Percentiles rank a stretch among this genome's conserved stretches.
phyloP scores from a whole-genome alignment of 1,284 basidiomycete genomes.

The Trichosporon faecale region DNA sequence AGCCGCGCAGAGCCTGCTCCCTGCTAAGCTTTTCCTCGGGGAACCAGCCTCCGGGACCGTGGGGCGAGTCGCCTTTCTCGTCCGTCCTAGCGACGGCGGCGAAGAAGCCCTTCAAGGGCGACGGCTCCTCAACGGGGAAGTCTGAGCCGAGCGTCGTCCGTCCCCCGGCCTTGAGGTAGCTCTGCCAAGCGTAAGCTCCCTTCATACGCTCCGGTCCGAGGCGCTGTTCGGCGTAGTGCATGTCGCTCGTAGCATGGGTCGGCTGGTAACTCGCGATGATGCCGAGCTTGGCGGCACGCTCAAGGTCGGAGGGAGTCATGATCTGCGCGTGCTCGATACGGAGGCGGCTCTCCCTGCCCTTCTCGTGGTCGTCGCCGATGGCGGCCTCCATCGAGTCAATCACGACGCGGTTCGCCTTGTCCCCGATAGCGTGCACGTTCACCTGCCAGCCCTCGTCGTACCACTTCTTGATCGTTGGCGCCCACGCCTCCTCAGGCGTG shows the following conservation, averaged over 20 bases:
- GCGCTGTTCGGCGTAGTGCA: slow-evolving; percentile 81
- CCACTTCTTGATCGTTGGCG: slow-evolving; percentile 61
- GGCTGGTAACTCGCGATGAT: slow-evolving; percentile 91
- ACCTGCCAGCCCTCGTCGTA: slow-evolving; percentile 54
- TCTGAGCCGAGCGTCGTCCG: slow-evolving; percentile 79
- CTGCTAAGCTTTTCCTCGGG: slow-evolving; percentile 68
- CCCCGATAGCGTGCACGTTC: slow-evolving; percentile 87
- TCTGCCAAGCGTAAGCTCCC: slow-evolving; percentile 84
- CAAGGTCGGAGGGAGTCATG: slow-evolving; percentile 65
- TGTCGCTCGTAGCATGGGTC: slow-evolving; percentile 71
- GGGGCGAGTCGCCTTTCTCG: slow-evolving; percentile 69
- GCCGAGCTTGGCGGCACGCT: slow-evolving; percentile 67
- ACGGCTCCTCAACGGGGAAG: slow-evolving; percentile 73
- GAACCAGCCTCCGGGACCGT: slow-evolving; percentile 77
- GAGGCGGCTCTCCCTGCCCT: slow-evolving; percentile 57
- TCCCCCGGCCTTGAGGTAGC: slow-evolving; percentile 60
- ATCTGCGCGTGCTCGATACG: slow-evolving; percentile 92
- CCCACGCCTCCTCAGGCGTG: slow-evolving; percentile 58
- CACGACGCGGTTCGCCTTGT: slow-evolving; percentile 75
- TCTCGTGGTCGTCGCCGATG: slow-evolving; percentile 50
- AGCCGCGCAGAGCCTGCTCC: slow-evolving; percentile 62
- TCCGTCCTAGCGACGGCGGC: slow-evolving; percentile 75
- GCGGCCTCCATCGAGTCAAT: slow-evolving; percentile 74
- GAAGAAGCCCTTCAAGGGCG: slow-evolving; percentile 66
- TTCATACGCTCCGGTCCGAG: slow-evolving; percentile 73